phyloP scores from a whole-genome alignment of 805 yeast species.

The Wickerhamomyces alni region DNA sequence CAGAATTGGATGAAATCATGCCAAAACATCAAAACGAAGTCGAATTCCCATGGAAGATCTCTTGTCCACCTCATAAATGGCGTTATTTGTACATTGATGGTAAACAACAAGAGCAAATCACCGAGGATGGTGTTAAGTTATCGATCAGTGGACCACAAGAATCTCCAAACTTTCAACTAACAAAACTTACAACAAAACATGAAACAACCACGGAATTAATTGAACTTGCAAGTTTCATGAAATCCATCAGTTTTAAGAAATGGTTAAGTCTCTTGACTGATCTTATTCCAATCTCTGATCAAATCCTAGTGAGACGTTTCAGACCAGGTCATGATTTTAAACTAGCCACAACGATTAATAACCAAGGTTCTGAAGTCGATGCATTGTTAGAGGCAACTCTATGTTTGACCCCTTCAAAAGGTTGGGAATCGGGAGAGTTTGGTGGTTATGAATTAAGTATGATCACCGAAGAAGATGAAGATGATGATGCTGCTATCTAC shows the following conservation, averaged over 20 bases:
- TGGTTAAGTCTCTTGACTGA: constrained; percentile 65
- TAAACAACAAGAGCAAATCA: constrained; percentile 27
- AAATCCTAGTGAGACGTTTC: constrained; percentile 73
- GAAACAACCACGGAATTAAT: constrained; percentile 37
- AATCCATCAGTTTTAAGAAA: constrained; percentile 56
- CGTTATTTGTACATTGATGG: constrained; percentile 82
- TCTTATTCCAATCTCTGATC: constrained; percentile 56
- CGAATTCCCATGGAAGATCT: constrained; percentile 76
- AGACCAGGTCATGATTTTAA: constrained; percentile 95
- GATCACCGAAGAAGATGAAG: constrained; percentile 46
- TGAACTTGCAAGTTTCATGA: constrained; percentile 52
- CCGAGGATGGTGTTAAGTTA: constrained; percentile 24
- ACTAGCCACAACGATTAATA: constrained; percentile 62
- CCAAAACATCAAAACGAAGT: constrained; percentile 56
- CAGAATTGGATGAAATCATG: constrained; percentile 55
- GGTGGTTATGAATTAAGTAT: constrained; percentile 96
- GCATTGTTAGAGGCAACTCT: constrained; percentile 74
- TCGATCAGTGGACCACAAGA: constrained; percentile 41
- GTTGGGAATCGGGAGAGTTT: constrained; percentile 83
- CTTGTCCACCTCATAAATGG: constrained; percentile 92
- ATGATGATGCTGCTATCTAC: constrained; percentile 85
- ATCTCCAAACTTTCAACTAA: constrained; percentile 46
- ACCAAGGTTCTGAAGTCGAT: constrained; percentile 24
- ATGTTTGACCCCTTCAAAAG: constrained; percentile 71
- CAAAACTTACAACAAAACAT: constrained; percentile 12